Evolutionary conservation across 768 basidiomycete genomes (phyloP).

Genomic region (Rhodosporidiobolus odoratus): DNA sequence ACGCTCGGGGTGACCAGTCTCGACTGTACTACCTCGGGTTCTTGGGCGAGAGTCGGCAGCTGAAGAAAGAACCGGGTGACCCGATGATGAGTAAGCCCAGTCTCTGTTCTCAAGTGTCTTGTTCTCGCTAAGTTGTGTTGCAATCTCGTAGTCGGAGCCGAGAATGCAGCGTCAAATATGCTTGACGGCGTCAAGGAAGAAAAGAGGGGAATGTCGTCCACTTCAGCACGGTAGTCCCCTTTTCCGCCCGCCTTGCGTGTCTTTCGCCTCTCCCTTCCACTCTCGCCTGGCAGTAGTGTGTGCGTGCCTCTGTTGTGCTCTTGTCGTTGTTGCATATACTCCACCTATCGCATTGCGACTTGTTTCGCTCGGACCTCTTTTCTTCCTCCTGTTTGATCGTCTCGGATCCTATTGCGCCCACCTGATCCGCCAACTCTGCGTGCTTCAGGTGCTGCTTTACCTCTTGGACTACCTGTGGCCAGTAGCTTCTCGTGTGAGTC

Average conservation of each 20-base stretch:
- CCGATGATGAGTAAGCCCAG: slow-evolving; percentile 14
- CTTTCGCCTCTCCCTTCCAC: neutral
- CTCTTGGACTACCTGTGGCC: too few relatives aligned
- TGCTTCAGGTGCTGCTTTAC: too few relatives aligned
- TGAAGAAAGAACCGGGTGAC: slow-evolving; percentile 39
- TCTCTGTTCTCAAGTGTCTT: neutral
- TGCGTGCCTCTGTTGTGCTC: neutral
- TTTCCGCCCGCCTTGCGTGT: neutral
- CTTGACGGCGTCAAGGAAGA: slow-evolving; percentile 30
- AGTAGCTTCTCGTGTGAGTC: too few relatives aligned
- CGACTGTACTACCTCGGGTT: slow-evolving; percentile 41
- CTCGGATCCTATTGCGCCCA: too few relatives aligned
- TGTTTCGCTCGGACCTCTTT: neutral
- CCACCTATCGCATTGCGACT: neutral
- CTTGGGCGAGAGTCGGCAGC: slow-evolving; percentile 36
- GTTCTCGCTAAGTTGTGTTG: neutral
- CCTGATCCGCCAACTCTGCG: too few relatives aligned
- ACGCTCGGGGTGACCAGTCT: slow-evolving; percentile 24
- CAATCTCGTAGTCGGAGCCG: slow-evolving; percentile 16
- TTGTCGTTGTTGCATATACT: neutral
- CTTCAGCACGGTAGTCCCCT: slow-evolving; percentile 12
- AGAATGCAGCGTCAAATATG: slow-evolving; percentile 24
- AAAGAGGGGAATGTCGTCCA: slow-evolving; percentile 10
- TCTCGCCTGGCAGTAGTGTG: neutral
- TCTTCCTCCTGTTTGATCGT: too few relatives aligned